Evolutionary conservation across 2,329 filamentous ascomycete genomes (phyloP).

Genomic region (Talaromyces rugulosus): DNA sequence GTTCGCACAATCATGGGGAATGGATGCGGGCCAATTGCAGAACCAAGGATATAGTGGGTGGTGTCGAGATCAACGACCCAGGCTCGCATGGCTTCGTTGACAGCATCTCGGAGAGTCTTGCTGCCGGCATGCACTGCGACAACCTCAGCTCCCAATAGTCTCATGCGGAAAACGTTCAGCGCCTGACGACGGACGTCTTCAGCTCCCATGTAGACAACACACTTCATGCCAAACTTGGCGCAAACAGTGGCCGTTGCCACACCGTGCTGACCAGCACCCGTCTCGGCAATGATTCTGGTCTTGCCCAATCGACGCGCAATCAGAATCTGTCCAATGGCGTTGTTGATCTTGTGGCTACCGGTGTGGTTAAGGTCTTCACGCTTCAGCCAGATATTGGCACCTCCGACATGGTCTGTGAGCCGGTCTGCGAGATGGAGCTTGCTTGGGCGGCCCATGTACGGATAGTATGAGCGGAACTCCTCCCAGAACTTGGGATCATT

Average conservation of each 20-base stretch:
- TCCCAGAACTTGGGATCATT: constrained; percentile 94
- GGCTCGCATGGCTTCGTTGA: constrained; percentile 90
- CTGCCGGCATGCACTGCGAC: constrained; percentile 89
- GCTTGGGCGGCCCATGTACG: constrained; percentile 93
- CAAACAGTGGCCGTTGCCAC: constrained; percentile 96
- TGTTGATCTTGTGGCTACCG: constrained; percentile 99
- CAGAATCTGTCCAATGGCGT: constrained; percentile 88
- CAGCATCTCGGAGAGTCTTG: constrained; percentile 75
- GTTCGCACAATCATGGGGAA: constrained; percentile 97
- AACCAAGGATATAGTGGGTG: constrained; percentile 97
- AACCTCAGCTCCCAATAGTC: constrained; percentile 87
- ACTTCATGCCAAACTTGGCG: constrained; percentile 97
- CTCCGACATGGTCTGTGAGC: constrained; percentile 81
- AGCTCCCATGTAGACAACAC: constrained; percentile 96
- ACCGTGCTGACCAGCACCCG: constrained; percentile 94
- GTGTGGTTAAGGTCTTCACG: constrained; percentile 97
- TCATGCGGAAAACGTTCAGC: constrained; percentile 97
- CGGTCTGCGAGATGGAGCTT: constrained; percentile 85
- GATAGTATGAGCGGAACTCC: constrained; percentile 92
- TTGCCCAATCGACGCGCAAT: constrained; percentile 83
- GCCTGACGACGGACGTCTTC: constrained; percentile 96
- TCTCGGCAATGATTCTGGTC: constrained; percentile 96
- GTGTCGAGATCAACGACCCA: constrained; percentile 93
- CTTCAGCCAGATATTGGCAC: constrained; percentile 97
- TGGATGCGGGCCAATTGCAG: constrained; percentile 93